Percentiles rank a stretch among this genome's conserved stretches.
Evolutionary conservation across 352 stramenopile genomes (phyloP).

Genomic region (Pythium angustatum): DNA sequence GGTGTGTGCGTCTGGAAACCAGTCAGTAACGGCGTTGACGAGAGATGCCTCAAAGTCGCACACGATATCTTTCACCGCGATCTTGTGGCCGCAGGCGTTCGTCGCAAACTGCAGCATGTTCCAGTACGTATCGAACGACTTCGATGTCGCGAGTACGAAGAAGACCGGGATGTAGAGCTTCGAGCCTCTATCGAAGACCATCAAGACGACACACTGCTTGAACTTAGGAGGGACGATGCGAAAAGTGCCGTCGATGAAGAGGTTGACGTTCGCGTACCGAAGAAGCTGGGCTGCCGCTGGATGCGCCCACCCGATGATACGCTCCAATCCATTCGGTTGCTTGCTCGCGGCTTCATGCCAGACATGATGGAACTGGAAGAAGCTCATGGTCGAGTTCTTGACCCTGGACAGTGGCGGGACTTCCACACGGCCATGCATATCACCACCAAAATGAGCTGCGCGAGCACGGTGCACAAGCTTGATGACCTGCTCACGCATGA

Average conservation of each 20-base stretch:
- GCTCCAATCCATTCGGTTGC: background rate
- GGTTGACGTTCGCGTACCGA: slow-evolving; percentile 9
- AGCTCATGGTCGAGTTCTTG: slow-evolving; percentile 15
- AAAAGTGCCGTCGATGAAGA: slow-evolving; percentile 18
- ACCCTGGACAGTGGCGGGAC: slow-evolving; percentile 20
- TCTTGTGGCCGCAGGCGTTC: background rate
- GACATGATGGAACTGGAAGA: slow-evolving; percentile 30
- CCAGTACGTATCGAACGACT: slow-evolving; percentile 13
- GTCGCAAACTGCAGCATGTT: slow-evolving; percentile 3
- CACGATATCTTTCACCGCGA: background rate
- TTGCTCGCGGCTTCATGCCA: background rate
- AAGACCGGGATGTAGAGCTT: slow-evolving; percentile 17
- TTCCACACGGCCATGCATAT: slow-evolving; percentile 31
- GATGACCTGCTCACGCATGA: background rate
- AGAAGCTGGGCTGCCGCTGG: slow-evolving; percentile 15
- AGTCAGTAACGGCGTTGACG: slow-evolving; percentile 10
- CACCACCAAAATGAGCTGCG: background rate
- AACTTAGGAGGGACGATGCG: background rate
- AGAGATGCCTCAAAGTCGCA: slow-evolving; percentile 11
- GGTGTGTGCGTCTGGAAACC: background rate
- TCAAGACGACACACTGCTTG: slow-evolving; percentile 1
- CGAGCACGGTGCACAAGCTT: background rate
- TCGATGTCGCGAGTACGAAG: slow-evolving; percentile 2
- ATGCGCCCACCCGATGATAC: slow-evolving; percentile 26
- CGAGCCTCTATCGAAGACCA: slow-evolving; percentile 10